Evolutionary conservation across 2,329 filamentous ascomycete genomes (phyloP), one percentile per base, ranked within the genome.

Genomic region (Dothiorella sarmentorum): DNA sequence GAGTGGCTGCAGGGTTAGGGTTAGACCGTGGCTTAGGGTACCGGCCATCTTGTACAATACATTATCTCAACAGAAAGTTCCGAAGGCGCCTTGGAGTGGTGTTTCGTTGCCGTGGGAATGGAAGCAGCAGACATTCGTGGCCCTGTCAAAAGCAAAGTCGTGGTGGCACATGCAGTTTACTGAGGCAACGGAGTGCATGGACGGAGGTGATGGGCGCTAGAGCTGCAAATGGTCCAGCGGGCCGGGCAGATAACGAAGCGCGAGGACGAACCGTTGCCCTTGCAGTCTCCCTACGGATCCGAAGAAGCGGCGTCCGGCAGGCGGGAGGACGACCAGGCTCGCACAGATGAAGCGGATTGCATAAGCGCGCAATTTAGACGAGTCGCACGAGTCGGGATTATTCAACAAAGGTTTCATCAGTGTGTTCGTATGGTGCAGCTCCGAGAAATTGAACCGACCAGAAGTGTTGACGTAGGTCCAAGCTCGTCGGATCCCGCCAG

Each of bases 291-390:
- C 27, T 15, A 10, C 26, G 29, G 29, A 7, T 20, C 15, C 29
- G 35, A 35, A 17, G 31, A 13, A 24, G 44, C 42, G 17, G 13
- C 10, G 42, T 3, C 43, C 45, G 47, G 49, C 35, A 53, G 7
- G 49, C 49, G 49, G 49, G 35, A 40, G 15, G 11, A 10, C 33
- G 29, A 27, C 47, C 22, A n/a, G 47, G 47, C 13, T 52, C 13
- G 3, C 9, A 38, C 22, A 35, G n/a, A 53, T 29, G 35, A 24
- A 40, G 24, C 49, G n/a, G 20, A n/a, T 22, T 53, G 49, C 49
- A 53, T 53, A 38, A 40, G 49, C 49, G 49, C 49, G 35, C 49
- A 42, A 38, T 20, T 20, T 15, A n/a, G 24, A 31, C 49, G 49
- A 35, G 49, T 53, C 35, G 49, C 24, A 53, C 49, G 24, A 31